Evolutionary conservation across 1,139 yeast genomes (phyloP).

Genomic region (Yamadazyma epiphylla): DNA sequence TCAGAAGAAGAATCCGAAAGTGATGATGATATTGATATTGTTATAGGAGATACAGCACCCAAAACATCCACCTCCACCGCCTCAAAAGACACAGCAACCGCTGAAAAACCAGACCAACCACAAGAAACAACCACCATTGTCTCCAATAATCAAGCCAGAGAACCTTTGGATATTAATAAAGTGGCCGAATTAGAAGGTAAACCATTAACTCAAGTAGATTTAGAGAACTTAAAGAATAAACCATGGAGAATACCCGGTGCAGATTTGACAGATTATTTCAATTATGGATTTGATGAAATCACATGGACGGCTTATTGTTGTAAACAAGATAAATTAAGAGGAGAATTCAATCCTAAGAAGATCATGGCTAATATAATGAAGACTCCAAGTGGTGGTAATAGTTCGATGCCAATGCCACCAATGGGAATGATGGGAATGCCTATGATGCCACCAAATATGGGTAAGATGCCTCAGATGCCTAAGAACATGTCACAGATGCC

Average conservation of each 20-base stretch:
- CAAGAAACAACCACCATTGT: conserved; percentile 29
- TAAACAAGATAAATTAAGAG: conserved; percentile 79
- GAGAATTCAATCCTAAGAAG: conserved; percentile 68
- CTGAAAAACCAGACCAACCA: conserved; percentile 46
- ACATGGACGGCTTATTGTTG: conserved; percentile 94
- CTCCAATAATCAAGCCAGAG: conserved; percentile 29
- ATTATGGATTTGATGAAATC: conserved; percentile 93
- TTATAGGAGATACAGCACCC: conserved; percentile 25
- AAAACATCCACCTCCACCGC: conserved; percentile 18
- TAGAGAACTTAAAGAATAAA: conserved; percentile 82
- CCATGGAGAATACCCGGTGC: conserved; percentile 99
- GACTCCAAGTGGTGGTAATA: conserved; percentile 13
- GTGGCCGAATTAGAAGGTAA: conserved; percentile 80
- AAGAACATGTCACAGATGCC: conserved; percentile 12
- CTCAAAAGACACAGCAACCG: conserved; percentile 17
- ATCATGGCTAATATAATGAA: conserved; percentile 41
- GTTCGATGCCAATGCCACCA: conserved; percentile 7
- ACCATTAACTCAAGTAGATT: conserved; percentile 78
- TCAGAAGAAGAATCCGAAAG: conserved; percentile 36
- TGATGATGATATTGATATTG: conserved; percentile 45
- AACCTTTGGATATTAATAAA: conserved; percentile 66
- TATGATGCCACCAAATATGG: conserved; percentile 16
- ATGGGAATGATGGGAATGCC: conserved; percentile 8
- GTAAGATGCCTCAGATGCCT: conserved; percentile 11
- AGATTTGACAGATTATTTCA: conserved; percentile 88